phyloP scores from a whole-genome alignment of 2,329 filamentous ascomycete genomes.

The Orbilia quercus region DNA sequence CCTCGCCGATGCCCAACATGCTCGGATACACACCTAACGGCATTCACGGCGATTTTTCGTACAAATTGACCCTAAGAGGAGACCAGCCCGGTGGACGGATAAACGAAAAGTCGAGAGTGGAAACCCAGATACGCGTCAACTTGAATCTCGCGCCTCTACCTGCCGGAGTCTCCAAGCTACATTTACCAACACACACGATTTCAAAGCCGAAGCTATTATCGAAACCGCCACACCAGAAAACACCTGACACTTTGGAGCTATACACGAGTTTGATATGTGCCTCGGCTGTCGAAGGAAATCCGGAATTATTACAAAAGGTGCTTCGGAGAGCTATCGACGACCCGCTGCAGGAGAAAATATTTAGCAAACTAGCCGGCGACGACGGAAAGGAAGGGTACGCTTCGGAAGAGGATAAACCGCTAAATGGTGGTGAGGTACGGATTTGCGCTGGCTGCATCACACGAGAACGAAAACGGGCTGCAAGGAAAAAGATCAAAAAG shows the following conservation, averaged over 20 bases:
- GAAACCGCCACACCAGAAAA: slow-evolving; percentile 74
- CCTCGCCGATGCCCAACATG: slow-evolving; percentile 44
- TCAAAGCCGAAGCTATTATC: slow-evolving; percentile 91
- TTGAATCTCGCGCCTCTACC: slow-evolving; percentile 82
- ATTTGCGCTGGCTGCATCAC: slow-evolving; percentile 94
- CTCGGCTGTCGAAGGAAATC: slow-evolving; percentile 81
- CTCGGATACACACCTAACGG: slow-evolving; percentile 38
- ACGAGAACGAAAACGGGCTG: slow-evolving; percentile 88
- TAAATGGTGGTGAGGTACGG: slow-evolving; percentile 91
- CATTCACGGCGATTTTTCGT: slow-evolving; percentile 33
- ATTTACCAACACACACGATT: slow-evolving; percentile 88
- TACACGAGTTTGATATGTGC: slow-evolving; percentile 87
- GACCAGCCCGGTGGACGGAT: slow-evolving; percentile 66
- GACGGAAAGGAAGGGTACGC: slow-evolving; percentile 63
- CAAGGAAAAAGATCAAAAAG: slow-evolving; percentile 91
- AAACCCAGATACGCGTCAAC: slow-evolving; percentile 93
- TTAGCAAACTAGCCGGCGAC: slow-evolving; percentile 55
- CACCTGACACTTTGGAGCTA: slow-evolving; percentile 80
- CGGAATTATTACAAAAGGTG: slow-evolving; percentile 74
- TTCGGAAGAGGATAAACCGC: slow-evolving; percentile 70
- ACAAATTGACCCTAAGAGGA: slow-evolving; percentile 41
- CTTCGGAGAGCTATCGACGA: slow-evolving; percentile 66
- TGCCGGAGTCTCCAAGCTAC: slow-evolving; percentile 78
- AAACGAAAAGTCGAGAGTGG: slow-evolving; percentile 81
- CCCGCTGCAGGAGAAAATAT: slow-evolving; percentile 61